Conservation (phyloP, 345 rosid species). For the Turritis glabra region DNA sequence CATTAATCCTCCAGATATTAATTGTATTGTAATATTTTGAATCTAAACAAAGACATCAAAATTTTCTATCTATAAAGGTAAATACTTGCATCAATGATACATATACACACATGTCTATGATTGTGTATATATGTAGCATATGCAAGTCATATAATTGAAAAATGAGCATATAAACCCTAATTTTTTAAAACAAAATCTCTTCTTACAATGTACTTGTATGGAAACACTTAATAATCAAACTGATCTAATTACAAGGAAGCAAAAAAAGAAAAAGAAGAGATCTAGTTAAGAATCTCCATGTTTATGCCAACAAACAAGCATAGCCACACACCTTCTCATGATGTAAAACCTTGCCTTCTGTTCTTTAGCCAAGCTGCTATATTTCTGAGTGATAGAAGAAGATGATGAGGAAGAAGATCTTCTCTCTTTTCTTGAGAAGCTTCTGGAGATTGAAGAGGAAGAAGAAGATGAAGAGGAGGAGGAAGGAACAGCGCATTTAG, state of each 20-base stretch:
- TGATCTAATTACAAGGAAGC: slow-evolving; percentile 37
- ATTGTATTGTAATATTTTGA: background rate
- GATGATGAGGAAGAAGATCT: slow-evolving; percentile 42
- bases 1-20: slow-evolving; percentile 17
- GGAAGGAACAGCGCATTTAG: slow-evolving; percentile 44
- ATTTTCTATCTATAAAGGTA: background rate
- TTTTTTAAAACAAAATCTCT: slow-evolving; percentile 28
- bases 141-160: slow-evolving; percentile 11
- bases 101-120: slow-evolving; percentile 12
- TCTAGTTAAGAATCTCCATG: slow-evolving; percentile 73
- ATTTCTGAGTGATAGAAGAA: slow-evolving; percentile 63
- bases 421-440: slow-evolving; percentile 56
- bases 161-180: slow-evolving; percentile 33
- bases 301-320: slow-evolving; percentile 99
- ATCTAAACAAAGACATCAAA: background rate
- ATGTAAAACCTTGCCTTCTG: slow-evolving; percentile 95
- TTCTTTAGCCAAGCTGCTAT: slow-evolving; percentile 89
- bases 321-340: slow-evolving; percentile 96
- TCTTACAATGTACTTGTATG: slow-evolving; percentile 46
- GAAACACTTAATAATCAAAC: slow-evolving; percentile 34
- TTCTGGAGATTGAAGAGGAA: slow-evolving; percentile 60
- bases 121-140: slow-evolving; percentile 27
- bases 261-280: background rate
- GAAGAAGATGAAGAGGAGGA: slow-evolving; percentile 39
- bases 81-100: slow-evolving; percentile 13